phyloP scores from a whole-genome alignment of 2,329 filamentous ascomycete genomes.

The Penicillium sp. region DNA sequence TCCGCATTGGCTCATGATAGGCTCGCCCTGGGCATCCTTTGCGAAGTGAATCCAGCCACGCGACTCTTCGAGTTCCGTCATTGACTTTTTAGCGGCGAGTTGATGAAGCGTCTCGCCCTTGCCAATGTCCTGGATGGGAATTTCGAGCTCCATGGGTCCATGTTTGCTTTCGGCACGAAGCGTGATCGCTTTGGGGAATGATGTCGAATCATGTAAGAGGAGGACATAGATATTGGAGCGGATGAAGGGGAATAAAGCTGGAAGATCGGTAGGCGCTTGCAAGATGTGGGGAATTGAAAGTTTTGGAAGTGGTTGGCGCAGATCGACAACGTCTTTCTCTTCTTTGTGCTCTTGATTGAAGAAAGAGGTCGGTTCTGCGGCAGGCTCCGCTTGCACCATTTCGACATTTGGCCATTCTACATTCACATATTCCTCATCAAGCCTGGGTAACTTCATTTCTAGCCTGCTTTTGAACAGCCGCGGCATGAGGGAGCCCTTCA shows the following conservation, averaged over 20 bases:
- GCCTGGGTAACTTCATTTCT: background rate
- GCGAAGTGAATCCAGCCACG: slow-evolving; percentile 10
- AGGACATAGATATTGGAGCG: background rate
- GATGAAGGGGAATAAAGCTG: background rate
- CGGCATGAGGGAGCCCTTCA: background rate
- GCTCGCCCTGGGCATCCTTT: background rate
- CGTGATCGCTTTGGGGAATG: background rate
- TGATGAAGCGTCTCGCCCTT: slow-evolving; percentile 6
- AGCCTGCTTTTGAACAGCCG: background rate
- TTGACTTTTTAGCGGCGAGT: slow-evolving; percentile 7
- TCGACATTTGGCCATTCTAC: background rate
- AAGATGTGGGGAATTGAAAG: background rate
- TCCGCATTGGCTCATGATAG: background rate
- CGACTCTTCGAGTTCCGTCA: slow-evolving; percentile 11
- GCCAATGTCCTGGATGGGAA: background rate
- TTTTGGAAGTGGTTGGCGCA: background rate
- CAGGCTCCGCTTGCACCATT: background rate
- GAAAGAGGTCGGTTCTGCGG: background rate
- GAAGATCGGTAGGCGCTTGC: background rate
- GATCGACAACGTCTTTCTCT: background rate
- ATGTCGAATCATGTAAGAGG: background rate
- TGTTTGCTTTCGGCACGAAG: background rate
- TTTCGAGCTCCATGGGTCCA: background rate
- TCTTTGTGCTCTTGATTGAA: background rate
- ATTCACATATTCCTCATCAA: background rate